Evolutionary conservation across 1,139 yeast genomes (phyloP).

Genomic region (Blastobotrys indianensis): DNA sequence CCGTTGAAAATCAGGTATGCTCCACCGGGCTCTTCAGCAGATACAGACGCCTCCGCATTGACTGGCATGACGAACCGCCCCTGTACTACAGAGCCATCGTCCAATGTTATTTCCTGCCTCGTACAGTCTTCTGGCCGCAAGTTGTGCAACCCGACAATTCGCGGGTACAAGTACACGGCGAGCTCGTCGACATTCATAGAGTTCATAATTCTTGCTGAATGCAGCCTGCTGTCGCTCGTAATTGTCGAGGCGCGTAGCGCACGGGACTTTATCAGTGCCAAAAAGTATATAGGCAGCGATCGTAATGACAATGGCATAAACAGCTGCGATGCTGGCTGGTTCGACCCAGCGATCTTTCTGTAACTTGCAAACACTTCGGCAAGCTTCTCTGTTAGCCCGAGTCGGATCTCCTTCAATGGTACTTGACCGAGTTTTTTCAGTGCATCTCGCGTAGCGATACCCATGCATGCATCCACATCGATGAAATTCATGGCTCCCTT

Average conservation of each 20-base stretch:
- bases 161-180: slow-evolving; percentile 70
- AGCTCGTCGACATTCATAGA: slow-evolving; percentile 55
- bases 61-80: slow-evolving; percentile 45
- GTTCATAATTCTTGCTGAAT: slow-evolving; percentile 50
- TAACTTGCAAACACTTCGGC: slow-evolving; percentile 75
- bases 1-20: slow-evolving; percentile 78
- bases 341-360: slow-evolving; percentile 44
- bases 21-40: slow-evolving; percentile 57
- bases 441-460: slow-evolving; percentile 70
- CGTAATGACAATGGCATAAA: slow-evolving; percentile 78
- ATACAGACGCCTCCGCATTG: slow-evolving; percentile 42
- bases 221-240: slow-evolving; percentile 47
- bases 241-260: slow-evolving; percentile 44
- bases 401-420: slow-evolving; percentile 57
- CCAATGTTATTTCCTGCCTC: slow-evolving; percentile 33
- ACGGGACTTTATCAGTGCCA: slow-evolving; percentile 63
- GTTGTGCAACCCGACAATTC: slow-evolving; percentile 67
- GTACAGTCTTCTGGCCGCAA: slow-evolving; percentile 48
- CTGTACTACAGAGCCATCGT: slow-evolving; percentile 34
- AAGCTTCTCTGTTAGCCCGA: slow-evolving; percentile 56
- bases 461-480: slow-evolving; percentile 75
- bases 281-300: slow-evolving; percentile 61
- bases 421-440: slow-evolving; percentile 51
- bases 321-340: slow-evolving; percentile 55
- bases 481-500: slow-evolving; percentile 72